Percentiles rank a stretch among this genome's conserved stretches.
phyloP scores from a whole-genome alignment of 306 rosid species.

The Acmispon strigosus region DNA sequence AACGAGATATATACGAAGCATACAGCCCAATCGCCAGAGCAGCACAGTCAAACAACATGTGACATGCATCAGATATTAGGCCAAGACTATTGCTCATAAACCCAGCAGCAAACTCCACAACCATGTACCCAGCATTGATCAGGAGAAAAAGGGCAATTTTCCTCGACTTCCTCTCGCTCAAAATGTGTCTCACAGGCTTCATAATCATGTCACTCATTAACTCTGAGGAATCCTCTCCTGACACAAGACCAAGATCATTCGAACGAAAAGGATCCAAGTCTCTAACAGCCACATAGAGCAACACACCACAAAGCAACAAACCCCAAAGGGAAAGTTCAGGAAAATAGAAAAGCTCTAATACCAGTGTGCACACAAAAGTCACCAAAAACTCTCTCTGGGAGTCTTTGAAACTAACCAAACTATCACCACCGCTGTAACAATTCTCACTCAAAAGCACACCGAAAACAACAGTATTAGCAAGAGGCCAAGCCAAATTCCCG shows the following conservation, averaged over 20 bases:
- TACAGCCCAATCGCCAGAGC: conserved; percentile 93
- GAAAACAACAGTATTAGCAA: conserved; percentile 74
- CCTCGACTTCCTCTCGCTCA: conserved; percentile 87
- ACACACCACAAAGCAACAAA: conserved; percentile 63
- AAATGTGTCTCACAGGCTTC: conserved; percentile 72
- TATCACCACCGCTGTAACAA: conserved; percentile 45
- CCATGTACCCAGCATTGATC: conserved; percentile 81
- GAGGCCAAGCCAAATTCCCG: conserved; percentile 63
- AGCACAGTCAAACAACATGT: conserved; percentile 98
- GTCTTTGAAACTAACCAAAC: conserved; percentile 44
- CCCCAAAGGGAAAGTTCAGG: conserved; percentile 93
- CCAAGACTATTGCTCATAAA: conserved; percentile 97
- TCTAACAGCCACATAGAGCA: conserved; percentile 67
- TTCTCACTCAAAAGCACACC: conserved; percentile 75
- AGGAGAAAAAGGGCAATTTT: conserved; percentile 86
- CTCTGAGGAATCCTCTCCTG: conserved; percentile 47
- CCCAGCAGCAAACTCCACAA: conserved; percentile 87
- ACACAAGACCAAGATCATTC: conserved; percentile 19
- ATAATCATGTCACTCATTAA: conserved; percentile 38
- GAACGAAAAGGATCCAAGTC: conserved; percentile 59
- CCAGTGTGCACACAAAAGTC: conserved; percentile 60
- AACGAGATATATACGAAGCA: conserved; percentile 88
- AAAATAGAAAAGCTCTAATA: conserved; percentile 70
- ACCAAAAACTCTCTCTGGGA: conserved; percentile 59
- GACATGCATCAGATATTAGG: conserved; percentile 89